Percentiles rank a stretch among this genome's conserved stretches.
Conservation (phyloP, 371 early-diverging fungal species). For the Phascolomyces articulosus region DNA sequence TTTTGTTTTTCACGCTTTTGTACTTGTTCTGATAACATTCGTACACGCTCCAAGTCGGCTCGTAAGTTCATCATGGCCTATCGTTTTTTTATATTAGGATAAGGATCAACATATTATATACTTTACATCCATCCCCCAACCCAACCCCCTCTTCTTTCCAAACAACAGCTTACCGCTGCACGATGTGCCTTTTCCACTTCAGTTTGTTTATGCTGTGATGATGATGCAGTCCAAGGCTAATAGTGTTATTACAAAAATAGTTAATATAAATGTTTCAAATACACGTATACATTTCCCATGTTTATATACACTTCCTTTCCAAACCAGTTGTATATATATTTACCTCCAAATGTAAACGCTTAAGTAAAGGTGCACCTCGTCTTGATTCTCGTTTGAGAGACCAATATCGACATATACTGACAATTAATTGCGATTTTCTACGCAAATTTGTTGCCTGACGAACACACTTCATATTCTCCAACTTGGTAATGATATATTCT, state of each 20-base stretch:
- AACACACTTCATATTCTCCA: slow-evolving; percentile 54
- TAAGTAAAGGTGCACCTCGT: slow-evolving; percentile 91
- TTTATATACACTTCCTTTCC: too few species aligned
- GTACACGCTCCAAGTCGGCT: slow-evolving; percentile 86
- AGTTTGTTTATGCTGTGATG: slow-evolving; percentile 76
- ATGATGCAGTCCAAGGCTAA: slow-evolving; percentile 94
- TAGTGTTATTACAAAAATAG: too few species aligned
- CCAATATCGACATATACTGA: slow-evolving; percentile 88
- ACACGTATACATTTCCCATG: too few species aligned
- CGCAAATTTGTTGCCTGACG: slow-evolving; percentile 43
- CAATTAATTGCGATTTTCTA: slow-evolving; percentile 61
- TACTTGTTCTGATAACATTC: slow-evolving; percentile 85
- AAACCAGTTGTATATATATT: neutral
- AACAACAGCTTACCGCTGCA: slow-evolving; percentile 43
- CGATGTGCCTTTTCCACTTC: slow-evolving; percentile 77
- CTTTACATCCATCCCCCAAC: too few species aligned
- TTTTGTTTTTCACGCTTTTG: slow-evolving; percentile 88
- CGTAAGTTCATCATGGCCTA: slow-evolving; percentile 64
- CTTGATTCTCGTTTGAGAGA: slow-evolving; percentile 86
- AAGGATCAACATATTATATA: neutral
- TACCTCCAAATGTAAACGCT: slow-evolving; percentile 93
- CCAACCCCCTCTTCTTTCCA: too few species aligned
- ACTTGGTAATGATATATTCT: slow-evolving; percentile 63
- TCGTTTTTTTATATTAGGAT: too few species aligned
- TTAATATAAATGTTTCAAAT: too few species aligned